Evolutionary conservation across 768 basidiomycete species (phyloP), one percentile per base, ranked within the genome.

Genomic region (Cytidiella melzeri): DNA sequence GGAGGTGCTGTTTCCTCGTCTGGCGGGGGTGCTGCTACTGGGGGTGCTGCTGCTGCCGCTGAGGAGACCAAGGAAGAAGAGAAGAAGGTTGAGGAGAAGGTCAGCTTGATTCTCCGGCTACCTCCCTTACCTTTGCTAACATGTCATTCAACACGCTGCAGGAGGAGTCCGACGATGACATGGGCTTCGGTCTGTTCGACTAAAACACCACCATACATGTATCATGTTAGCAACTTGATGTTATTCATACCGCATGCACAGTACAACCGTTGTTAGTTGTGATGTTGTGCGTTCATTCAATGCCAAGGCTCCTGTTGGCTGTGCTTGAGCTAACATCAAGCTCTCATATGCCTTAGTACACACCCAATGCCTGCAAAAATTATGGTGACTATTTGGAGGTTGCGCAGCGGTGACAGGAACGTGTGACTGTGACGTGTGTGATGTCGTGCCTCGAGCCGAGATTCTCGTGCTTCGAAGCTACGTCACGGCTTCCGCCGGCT

Each of bases 151-250:
- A 1, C 34, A 46, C 37, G 40, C 24, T 38, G 27, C 65, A 92
- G 86, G 87, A 91, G 73, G 91, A 94, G 68, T 91, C 88, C 48
- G 92, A 95, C 77, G 94, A 96, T 61, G 94, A 96, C 73, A 96
- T 96, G 92, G 92, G 93, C 76, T 97, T 97, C 72, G 93, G 93
- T 75, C 80, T 96, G 56, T 96, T 96, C 78, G 93, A 96, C 77
- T 96, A 84, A 76, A 57, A 59, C 40, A 7, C 26, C 43, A 5
- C 43, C 5, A n/a, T n/a, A 38, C 41, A 5, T 53, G 52, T 53
- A 53, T 48, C 46, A 52, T 38, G 39, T 43, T 47, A 43, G 46
- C 30, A 37, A 39, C 10, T 34, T 34, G 30, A 7, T 34, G 30
- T 34, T 34, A 34, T 34, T 15, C 30, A 34, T 34, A 34, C 15